Evolutionary conservation across 176 grass and related monocot species (phyloP), one percentile per base, ranked within the genome.

Genomic region (Melocanna baccifera): DNA sequence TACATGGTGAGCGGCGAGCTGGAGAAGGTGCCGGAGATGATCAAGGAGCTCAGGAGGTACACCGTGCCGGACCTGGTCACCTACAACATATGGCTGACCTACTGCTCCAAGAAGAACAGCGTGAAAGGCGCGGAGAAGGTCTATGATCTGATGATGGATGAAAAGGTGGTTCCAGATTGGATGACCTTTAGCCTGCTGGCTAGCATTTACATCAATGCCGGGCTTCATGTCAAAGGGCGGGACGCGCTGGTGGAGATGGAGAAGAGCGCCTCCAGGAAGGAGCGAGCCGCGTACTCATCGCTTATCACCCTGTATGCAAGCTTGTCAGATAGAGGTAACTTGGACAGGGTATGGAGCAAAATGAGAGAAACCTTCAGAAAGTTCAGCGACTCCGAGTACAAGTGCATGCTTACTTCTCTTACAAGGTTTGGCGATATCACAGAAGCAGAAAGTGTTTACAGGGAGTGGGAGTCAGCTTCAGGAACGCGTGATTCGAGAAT

Each of bases 111-210:
- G 87, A 90, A 91, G 81, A 62, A 71, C 65, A 78, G 84, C 23
- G 78, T 87, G 57, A 89, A 89, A 68, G 77, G 59, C 2, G 90
- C 92, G 0, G 84, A 95, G 75, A 91, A 83, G 70, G 76, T 91
- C 30, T 84, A 81, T 62, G 78, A 62, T 85, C 84, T 90, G 28
- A 95, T 98, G 91, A 85, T 62, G 45, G 67, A 79, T 22, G 89
- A 90, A 25, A 87, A 42, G 64, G 82, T 93, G 69, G 28, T 25
- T 52, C 75, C 92, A 77, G 87, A 95, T 56, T 93, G 95, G 92
- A 88, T 95, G 83, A 95, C 93, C 4, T 98, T 90, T 42, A 98
- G 93, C 71, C 72, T 90, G 73, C 73, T 98, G 61, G 75, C 89
- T 2, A 95, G 78, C 81, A 87, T 98, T 7, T 98, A 93, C 59